Conservation (phyloP, 495 filamentous ascomycete species). For the Talaromyces adpressus region DNA sequence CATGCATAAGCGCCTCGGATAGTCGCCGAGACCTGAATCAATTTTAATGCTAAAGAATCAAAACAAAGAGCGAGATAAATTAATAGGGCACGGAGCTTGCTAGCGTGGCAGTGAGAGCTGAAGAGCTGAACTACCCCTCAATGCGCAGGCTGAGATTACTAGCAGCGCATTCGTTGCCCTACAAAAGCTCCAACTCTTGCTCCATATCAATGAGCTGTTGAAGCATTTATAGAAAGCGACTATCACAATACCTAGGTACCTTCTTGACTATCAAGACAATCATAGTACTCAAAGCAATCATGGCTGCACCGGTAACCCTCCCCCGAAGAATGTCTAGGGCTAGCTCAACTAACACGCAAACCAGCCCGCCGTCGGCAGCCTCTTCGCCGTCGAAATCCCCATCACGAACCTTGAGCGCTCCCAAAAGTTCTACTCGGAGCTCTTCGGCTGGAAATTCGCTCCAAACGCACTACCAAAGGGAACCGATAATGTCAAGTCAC, state of each 20-base stretch:
- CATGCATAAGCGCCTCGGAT: not conserved
- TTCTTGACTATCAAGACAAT: not conserved
- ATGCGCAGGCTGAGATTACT: not conserved
- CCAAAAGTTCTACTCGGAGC: conserved; percentile 5
- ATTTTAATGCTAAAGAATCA: not conserved
- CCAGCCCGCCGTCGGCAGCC: not conserved
- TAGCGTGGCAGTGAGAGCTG: not conserved
- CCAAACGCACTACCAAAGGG: not conserved
- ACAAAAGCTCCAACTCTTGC: not conserved
- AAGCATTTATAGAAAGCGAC: not conserved
- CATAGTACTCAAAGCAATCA: not conserved
- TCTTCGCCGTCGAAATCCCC: conserved; percentile 6
- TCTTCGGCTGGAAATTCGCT: not conserved
- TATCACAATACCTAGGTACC: not conserved
- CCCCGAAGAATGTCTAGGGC: not conserved
- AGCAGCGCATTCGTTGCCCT: not conserved
- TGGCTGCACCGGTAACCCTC: not conserved
- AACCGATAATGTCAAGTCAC: not conserved
- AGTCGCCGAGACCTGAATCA: not conserved
- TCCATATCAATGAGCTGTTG: not conserved
- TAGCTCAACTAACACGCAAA: not conserved
- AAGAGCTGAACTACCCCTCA: not conserved
- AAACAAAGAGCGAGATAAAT: not conserved
- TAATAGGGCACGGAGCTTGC: not conserved
- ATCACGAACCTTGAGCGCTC: conserved; percentile 1